Percentiles rank a stretch among this genome's conserved stretches.
phyloP scores from a whole-genome alignment of 2,329 filamentous ascomycete genomes.

The Dactylellina leptospora region DNA sequence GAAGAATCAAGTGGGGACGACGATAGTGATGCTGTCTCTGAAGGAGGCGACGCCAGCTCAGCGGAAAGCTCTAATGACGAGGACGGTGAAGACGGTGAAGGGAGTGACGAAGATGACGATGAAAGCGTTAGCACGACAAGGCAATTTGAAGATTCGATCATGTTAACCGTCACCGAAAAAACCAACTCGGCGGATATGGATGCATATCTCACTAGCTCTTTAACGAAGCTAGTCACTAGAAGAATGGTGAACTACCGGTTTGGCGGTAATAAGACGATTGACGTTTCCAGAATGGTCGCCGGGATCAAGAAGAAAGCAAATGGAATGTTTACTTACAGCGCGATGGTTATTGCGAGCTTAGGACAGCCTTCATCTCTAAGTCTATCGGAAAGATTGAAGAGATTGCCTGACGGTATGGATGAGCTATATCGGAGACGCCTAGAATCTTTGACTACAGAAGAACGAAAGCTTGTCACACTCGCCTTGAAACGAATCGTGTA shows the following conservation, averaged over 20 bases:
- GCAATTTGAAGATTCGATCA: conserved; percentile 36
- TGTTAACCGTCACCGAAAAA: conserved; percentile 40
- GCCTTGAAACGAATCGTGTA: conserved; percentile 48
- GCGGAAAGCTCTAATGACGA: not conserved
- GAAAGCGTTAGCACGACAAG: conserved; percentile 1
- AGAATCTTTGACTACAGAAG: conserved; percentile 38
- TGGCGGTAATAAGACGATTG: conserved; percentile 27
- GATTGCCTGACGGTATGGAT: conserved; percentile 48
- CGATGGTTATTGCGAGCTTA: conserved; percentile 50
- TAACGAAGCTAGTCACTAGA: conserved; percentile 35
- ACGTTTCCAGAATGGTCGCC: conserved; percentile 41
- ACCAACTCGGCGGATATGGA: conserved; percentile 51
- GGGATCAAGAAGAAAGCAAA: conserved; percentile 52
- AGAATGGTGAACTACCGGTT: conserved; percentile 40
- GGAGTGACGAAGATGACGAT: not conserved
- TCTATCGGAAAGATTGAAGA: conserved; percentile 32
- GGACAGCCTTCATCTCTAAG: conserved; percentile 44
- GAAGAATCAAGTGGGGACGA: not conserved
- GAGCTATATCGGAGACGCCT: conserved; percentile 42
- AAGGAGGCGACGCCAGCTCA: conserved; percentile 14
- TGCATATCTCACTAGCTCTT: conserved; percentile 30
- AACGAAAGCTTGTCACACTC: conserved; percentile 39
- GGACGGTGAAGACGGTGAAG: not conserved
- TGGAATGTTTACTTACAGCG: conserved; percentile 50
- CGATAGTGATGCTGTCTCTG: conserved; percentile 7